A percentile compares a stretch with the other conserved stretches of the same genome.
These are phyloP conservation scores for Cytospora piceicola DNA, from an alignment of 2,329 filamentous ascomycete species.

Conservation along the genomic window DNA sequence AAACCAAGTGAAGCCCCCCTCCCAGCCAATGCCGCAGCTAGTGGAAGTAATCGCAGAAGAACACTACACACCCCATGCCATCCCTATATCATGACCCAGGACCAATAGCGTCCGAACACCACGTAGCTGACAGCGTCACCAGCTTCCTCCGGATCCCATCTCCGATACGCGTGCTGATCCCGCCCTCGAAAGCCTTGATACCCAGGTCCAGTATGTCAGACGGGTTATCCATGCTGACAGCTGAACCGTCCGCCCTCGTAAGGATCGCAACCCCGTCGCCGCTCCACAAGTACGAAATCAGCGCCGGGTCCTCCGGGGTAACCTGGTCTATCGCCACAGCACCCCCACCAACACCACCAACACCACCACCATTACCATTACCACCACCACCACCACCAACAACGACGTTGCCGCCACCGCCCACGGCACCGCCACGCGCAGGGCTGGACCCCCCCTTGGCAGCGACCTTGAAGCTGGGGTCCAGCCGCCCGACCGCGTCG, in stretches of 20 bases:
- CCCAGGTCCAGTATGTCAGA: constrained; percentile 47
- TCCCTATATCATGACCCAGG: constrained; percentile 2
- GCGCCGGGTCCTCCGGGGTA: constrained; percentile 43
- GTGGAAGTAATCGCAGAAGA: background rate
- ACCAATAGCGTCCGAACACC: constrained; percentile 40
- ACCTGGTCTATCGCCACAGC: constrained; percentile 46
- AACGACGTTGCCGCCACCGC: background rate
- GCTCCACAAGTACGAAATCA: constrained; percentile 46
- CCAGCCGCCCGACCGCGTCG: constrained; percentile 58
- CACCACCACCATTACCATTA: background rate
- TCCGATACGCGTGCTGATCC: constrained; percentile 47
- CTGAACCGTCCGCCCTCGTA: constrained; percentile 40
- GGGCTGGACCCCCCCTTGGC: constrained; percentile 24
- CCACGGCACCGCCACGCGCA: constrained; percentile 1
- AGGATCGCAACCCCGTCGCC: constrained; percentile 44
- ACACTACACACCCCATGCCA: background rate
- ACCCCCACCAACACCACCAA: background rate
- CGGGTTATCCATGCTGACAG: constrained; percentile 44
- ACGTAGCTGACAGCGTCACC: constrained; percentile 43
- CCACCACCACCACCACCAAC: background rate
- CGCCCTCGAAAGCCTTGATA: constrained; percentile 45
- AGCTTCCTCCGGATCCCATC: constrained; percentile 53
- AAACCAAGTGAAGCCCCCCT: background rate
- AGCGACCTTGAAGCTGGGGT: constrained; percentile 44
- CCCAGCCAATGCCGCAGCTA: background rate